Evolutionary conservation across 2,329 filamentous ascomycete genomes (phyloP), one percentile per base, ranked within the genome.

Genomic region (Aspergillus ruber): DNA sequence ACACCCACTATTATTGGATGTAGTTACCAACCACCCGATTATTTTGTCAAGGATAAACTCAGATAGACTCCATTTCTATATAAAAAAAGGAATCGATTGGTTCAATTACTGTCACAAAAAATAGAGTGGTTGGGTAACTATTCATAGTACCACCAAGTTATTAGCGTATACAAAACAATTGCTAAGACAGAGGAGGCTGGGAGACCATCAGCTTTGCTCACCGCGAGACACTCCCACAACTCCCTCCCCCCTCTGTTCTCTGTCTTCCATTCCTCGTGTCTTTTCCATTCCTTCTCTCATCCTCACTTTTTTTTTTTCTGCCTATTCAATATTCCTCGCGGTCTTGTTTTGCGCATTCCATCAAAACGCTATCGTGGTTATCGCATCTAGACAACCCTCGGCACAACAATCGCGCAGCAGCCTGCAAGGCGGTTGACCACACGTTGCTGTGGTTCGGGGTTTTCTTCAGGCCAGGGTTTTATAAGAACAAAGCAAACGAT

Each of bases 121-220:
- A 61, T 63, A 45, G 55, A 63, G 63, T 64, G 62, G 63, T 64
- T 65, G 63, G 63, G 62, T 27, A 27, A 42, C 40, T 61, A 50
- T 49, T 38, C 42, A 55, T 57, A 54, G 44, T 29, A 29, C 9
- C 25, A 36, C 33, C 17, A 36, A 36, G 6, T 36, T 35, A 13
- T 36, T 35, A 13, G 33, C 17, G 13, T 35, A 35, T 35, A 35
- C 33, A 35, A 35, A 35, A 35, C 25, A 29, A 3, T 29, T 29
- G 25, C 33, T 35, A 35, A 17, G 13, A 35, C 33, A 35, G 41
- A 48, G 59, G 62, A 60, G 63, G 63, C 63, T 66, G 63, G 63
- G 63, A 59, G 45, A 10, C 8, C 17, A 36, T 15, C 13, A 36
- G 33, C 33, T n/a, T 36, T 18, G 17, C 17, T 15, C 36, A 12